Conservation (phyloP, 164 flowering plant species). For the Annona squamosa region DNA sequence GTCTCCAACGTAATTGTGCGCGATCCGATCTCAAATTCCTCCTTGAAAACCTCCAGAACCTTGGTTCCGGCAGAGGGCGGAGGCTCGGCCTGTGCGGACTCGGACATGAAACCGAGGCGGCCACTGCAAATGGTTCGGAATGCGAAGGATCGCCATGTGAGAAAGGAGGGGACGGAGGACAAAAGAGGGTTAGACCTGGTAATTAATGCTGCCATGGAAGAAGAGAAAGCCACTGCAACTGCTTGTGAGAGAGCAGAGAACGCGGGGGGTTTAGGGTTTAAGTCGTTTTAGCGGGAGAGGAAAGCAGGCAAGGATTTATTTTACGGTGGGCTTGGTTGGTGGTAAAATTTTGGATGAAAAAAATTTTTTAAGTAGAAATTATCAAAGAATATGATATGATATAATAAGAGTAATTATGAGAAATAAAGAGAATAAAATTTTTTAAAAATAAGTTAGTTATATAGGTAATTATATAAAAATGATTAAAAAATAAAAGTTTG, state of each 20-base stretch:
- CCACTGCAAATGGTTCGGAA: slow-evolving; percentile 48
- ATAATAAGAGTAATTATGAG: too few relatives aligned
- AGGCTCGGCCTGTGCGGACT: slow-evolving; percentile 15
- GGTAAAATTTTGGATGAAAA: not conserved
- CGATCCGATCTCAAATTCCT: slow-evolving; percentile 85
- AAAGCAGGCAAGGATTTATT: not conserved
- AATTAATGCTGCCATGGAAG: slow-evolving; percentile 13
- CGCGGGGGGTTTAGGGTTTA: slow-evolving; percentile 5
- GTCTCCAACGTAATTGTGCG: slow-evolving; percentile 57
- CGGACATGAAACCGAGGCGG: slow-evolving; percentile 23
- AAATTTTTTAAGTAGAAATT: too few relatives aligned
- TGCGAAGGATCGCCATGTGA: slow-evolving; percentile 37
- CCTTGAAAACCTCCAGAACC: slow-evolving; percentile 55
- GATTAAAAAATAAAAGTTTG: too few relatives aligned
- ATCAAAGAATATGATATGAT: too few relatives aligned
- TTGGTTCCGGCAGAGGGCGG: slow-evolving; percentile 38
- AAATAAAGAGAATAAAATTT: too few relatives aligned
- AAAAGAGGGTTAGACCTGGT: slow-evolving; percentile 39
- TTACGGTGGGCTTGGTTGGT: not conserved
- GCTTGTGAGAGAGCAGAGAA: not conserved
- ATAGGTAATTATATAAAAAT: too few relatives aligned
- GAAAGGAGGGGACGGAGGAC: slow-evolving; percentile 28
- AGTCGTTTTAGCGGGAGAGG: not conserved
- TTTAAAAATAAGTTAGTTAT: too few relatives aligned
- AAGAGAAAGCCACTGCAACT: not conserved